Conservation (phyloP, 257 asterid genomes). For the Solanum chiquidenum region DNA sequence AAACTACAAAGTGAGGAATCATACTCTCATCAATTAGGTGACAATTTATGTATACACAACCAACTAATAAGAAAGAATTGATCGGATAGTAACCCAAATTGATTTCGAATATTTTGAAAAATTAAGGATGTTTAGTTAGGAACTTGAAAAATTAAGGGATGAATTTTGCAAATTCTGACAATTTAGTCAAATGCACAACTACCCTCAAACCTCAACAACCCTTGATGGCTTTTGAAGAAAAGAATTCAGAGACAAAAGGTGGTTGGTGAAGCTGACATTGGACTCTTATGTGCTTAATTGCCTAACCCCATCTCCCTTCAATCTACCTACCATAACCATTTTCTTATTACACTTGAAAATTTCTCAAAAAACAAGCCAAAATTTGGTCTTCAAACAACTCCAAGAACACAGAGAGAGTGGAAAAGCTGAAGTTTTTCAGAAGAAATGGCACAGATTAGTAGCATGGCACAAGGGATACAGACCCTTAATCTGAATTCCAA, state of each 20-base stretch:
- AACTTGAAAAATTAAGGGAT: not conserved
- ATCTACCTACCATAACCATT: not conserved
- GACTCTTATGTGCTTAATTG: not conserved
- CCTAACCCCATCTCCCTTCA: not conserved
- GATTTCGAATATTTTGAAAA: not conserved
- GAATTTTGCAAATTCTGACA: not conserved
- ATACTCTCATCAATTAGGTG: too few relatives aligned
- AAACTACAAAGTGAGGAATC: too few relatives aligned
- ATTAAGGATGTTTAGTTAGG: not conserved
- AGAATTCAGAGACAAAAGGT: not conserved
- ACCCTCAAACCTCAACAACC: not conserved
- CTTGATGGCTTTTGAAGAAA: not conserved
- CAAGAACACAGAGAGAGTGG: not conserved
- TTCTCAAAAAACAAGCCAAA: not conserved
- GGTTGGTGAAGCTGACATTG: constrained; percentile 1
- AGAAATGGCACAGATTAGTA: constrained; percentile 37
- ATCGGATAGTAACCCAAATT: too few relatives aligned
- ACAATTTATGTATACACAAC: not conserved
- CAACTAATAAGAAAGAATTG: not conserved
- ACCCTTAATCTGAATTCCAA: constrained; percentile 32
- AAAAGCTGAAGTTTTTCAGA: not conserved
- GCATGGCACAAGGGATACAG: constrained; percentile 35
- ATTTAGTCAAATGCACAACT: not conserved
- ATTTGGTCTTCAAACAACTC: not conserved
- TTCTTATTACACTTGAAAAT: not conserved